These are phyloP conservation scores for Saururus chinensis DNA, from an alignment of 164 flowering plant genomes.

Conservation along the genomic window DNA sequence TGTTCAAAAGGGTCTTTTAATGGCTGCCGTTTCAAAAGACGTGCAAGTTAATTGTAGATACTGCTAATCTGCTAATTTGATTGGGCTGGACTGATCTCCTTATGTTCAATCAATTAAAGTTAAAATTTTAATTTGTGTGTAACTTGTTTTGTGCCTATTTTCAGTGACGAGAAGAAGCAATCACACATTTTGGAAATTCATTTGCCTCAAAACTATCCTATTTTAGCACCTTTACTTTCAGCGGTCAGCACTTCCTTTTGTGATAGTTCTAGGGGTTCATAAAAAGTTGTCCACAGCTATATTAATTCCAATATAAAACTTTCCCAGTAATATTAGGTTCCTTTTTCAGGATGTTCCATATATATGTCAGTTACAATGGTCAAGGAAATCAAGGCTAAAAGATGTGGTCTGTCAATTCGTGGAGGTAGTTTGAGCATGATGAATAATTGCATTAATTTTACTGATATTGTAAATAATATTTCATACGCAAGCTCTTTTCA, in stretches of 20 bases:
- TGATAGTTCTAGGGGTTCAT: neutral
- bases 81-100: too few relatives aligned
- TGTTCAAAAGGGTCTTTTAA: too few relatives aligned
- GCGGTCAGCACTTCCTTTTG: slow-evolving; percentile 43
- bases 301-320: neutral
- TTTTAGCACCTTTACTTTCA: slow-evolving; percentile 45
- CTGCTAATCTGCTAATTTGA: neutral
- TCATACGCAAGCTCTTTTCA: neutral
- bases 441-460: neutral
- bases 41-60: too few relatives aligned
- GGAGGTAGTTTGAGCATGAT: slow-evolving; percentile 26
- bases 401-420: slow-evolving; percentile 25
- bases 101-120: neutral
- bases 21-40: too few relatives aligned
- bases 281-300: neutral
- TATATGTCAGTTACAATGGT: slow-evolving; percentile 49
- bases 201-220: slow-evolving; percentile 49
- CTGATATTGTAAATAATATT: slow-evolving; percentile 1
- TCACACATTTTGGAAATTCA: slow-evolving; percentile 43
- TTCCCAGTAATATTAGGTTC: neutral
- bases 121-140: neutral
- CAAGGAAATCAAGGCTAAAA: slow-evolving; percentile 33
- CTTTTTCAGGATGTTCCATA: slow-evolving; percentile 64
- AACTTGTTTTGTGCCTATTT: slow-evolving; percentile 2
- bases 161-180: slow-evolving; percentile 51